These are phyloP conservation scores for Torulaspora gathmanii DNA, from an alignment of 805 yeast species.

Conservation along the genomic window DNA sequence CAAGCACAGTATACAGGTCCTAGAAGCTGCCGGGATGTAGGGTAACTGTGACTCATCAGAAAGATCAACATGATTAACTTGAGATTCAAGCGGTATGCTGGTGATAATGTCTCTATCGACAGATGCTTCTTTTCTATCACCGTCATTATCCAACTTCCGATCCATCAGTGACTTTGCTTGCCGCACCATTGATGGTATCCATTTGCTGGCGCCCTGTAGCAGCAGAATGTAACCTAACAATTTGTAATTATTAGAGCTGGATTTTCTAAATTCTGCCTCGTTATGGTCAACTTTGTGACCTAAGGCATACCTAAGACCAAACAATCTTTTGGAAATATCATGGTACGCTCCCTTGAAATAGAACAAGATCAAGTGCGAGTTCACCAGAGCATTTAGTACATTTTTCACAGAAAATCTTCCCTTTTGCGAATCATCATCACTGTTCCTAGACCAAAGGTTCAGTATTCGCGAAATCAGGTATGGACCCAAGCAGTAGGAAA, in stretches of 20 bases:
- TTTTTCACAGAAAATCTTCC: slow-evolving; percentile 31
- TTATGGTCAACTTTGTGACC: slow-evolving; percentile 52
- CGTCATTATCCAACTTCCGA: background rate
- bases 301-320: slow-evolving; percentile 74
- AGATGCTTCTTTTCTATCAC: background rate
- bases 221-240: slow-evolving; percentile 62
- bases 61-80: slow-evolving; percentile 42
- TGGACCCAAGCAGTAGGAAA: slow-evolving; percentile 61
- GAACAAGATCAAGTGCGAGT: slow-evolving; percentile 73
- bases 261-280: slow-evolving; percentile 33
- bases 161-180: slow-evolving; percentile 3
- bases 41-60: slow-evolving; percentile 54
- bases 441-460: slow-evolving; percentile 13
- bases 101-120: background rate
- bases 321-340: slow-evolving; percentile 66
- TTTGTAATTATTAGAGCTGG: slow-evolving; percentile 53
- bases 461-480: slow-evolving; percentile 39
- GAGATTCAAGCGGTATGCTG: slow-evolving; percentile 14
- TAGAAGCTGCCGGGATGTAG: slow-evolving; percentile 62
- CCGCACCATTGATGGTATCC: slow-evolving; percentile 6
- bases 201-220: slow-evolving; percentile 38
- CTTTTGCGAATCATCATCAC: slow-evolving; percentile 15
- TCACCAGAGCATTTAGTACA: slow-evolving; percentile 49
- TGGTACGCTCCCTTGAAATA: slow-evolving; percentile 82
- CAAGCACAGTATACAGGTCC: slow-evolving; percentile 82